Conservation (phyloP, 140 eudicot species). For the Erigeron philadelphicus region DNA sequence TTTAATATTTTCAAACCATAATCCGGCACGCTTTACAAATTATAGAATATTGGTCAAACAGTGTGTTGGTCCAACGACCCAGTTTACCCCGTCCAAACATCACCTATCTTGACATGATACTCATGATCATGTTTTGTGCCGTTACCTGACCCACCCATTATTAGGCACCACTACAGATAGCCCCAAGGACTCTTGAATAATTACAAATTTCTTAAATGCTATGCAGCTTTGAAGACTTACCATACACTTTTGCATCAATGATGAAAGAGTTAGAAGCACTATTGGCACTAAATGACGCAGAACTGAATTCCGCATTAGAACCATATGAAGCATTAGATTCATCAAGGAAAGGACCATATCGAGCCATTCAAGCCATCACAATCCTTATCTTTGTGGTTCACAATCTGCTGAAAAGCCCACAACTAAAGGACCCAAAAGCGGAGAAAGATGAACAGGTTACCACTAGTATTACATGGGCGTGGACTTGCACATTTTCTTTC, state of each 20-base stretch:
- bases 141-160: neutral
- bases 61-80: too few species aligned
- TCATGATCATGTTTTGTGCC: neutral
- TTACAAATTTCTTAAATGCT: conserved; percentile 16
- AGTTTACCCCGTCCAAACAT: neutral
- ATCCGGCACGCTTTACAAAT: neutral
- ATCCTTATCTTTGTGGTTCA: conserved; percentile 55
- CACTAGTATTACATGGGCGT: conserved; percentile 37
- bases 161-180: neutral
- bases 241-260: conserved; percentile 56
- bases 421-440: conserved; percentile 27
- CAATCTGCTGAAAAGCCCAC: conserved; percentile 31
- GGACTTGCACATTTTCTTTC: conserved; percentile 59
- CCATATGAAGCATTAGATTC: conserved; percentile 57
- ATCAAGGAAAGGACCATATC: conserved; percentile 77
- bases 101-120: neutral
- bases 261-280: conserved; percentile 58
- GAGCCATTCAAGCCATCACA: conserved; percentile 68
- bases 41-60: neutral
- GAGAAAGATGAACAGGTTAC: conserved; percentile 33
- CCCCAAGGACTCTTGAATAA: neutral
- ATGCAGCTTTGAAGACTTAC: conserved; percentile 71
- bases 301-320: conserved; percentile 48
- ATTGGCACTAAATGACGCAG: conserved; percentile 39
- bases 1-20: neutral